Conservation (phyloP, 441 rosid species). For the Aquilaria agallochum region DNA sequence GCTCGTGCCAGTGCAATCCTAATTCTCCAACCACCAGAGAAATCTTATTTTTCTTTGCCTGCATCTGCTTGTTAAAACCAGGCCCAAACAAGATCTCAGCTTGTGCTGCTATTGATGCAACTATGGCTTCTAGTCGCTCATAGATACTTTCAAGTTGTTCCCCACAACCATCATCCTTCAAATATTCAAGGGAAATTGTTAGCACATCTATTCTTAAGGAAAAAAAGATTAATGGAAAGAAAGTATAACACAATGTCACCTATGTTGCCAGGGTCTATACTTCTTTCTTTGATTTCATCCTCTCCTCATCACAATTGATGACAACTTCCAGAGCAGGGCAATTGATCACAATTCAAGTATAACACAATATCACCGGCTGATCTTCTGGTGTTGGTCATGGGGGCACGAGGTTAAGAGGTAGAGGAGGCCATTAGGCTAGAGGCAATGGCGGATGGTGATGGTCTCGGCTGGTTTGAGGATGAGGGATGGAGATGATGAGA, state of each 20-base stretch:
- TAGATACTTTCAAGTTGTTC: slow-evolving; percentile 82
- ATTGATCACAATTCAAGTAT: too few relatives aligned
- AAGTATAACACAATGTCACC: slow-evolving; percentile 24
- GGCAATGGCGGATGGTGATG: too few relatives aligned
- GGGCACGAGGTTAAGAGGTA: too few relatives aligned
- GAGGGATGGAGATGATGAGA: too few relatives aligned
- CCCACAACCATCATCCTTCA: slow-evolving; percentile 93
- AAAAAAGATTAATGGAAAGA: neutral
- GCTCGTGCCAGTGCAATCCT: slow-evolving; percentile 97
- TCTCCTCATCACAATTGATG: slow-evolving; percentile 89
- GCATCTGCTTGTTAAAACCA: slow-evolving; percentile 89
- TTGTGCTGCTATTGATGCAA: slow-evolving; percentile 91
- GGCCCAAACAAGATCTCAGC: slow-evolving; percentile 94
- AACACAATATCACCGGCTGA: too few relatives aligned
- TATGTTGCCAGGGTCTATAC: slow-evolving; percentile 62
- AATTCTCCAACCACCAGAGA: slow-evolving; percentile 99
- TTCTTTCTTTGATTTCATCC: slow-evolving; percentile 83
- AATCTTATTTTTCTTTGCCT: slow-evolving; percentile 82
- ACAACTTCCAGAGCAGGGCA: slow-evolving; percentile 73
- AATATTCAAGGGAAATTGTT: neutral
- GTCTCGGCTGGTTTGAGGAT: too few relatives aligned
- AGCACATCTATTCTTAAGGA: neutral
- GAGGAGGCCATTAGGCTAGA: too few relatives aligned
- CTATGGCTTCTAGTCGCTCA: slow-evolving; percentile 87
- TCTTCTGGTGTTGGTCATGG: too few relatives aligned